Evolutionary conservation across 192 early-diverging fungal species (phyloP).

Genomic region (Coemansia sp.): DNA sequence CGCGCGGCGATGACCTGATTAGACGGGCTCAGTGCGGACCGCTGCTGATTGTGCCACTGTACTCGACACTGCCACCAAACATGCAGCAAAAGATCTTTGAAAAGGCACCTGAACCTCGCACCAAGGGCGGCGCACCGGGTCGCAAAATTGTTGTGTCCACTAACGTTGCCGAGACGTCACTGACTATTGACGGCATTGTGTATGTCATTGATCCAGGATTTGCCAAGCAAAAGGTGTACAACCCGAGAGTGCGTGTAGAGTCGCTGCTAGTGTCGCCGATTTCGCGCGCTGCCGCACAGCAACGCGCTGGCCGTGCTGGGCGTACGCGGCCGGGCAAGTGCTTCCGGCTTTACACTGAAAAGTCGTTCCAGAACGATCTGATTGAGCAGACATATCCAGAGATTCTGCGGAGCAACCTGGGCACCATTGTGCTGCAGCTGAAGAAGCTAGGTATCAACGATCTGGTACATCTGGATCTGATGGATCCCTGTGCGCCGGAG

Average conservation of each 20-base stretch:
- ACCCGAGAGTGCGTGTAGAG: slow-evolving; percentile 96
- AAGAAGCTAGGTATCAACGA: slow-evolving; percentile 98
- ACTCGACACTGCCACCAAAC: slow-evolving; percentile 88
- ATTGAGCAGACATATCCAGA: slow-evolving; percentile 98
- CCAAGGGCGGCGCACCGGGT: slow-evolving; percentile 79
- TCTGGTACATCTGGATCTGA: slow-evolving; percentile 98
- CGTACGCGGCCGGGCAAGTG: slow-evolving; percentile 96
- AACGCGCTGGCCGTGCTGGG: slow-evolving; percentile 98
- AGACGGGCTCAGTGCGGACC: slow-evolving; percentile 68
- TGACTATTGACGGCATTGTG: slow-evolving; percentile 98
- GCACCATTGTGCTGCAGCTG: slow-evolving; percentile 93
- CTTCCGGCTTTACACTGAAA: slow-evolving; percentile 98
- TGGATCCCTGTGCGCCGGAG: slow-evolving; percentile 99
- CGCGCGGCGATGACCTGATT: slow-evolving; percentile 71
- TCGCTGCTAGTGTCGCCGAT: slow-evolving; percentile 93
- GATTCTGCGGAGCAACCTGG: slow-evolving; percentile 95
- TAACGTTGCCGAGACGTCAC: slow-evolving; percentile 96
- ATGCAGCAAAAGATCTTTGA: slow-evolving; percentile 94
- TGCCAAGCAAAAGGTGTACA: slow-evolving; percentile 99
- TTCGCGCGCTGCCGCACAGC: slow-evolving; percentile 92
- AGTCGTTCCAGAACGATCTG: slow-evolving; percentile 88
- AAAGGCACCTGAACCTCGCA: slow-evolving; percentile 77
- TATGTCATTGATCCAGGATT: slow-evolving; percentile 99
- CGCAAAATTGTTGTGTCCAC: slow-evolving; percentile 97
- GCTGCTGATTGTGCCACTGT: slow-evolving; percentile 82